Conservation (phyloP, 768 basidiomycete genomes). For the Hysterangium stoloniferum region DNA sequence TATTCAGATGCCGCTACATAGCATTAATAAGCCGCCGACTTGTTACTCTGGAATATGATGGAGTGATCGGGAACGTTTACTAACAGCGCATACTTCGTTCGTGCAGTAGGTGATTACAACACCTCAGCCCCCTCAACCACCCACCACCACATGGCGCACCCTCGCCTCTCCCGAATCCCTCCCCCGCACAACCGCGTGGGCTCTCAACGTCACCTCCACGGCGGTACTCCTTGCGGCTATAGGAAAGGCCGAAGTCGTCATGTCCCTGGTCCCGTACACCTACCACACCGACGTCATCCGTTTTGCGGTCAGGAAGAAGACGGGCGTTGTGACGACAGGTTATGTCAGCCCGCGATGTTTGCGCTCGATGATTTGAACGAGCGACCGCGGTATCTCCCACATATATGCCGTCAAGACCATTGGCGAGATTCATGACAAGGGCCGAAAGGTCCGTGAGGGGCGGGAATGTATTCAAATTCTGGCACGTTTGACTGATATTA, state of each 20-base stretch:
- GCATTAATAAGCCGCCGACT: no score
- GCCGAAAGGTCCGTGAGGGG: conserved; percentile 68
- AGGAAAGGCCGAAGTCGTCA: conserved; percentile 84
- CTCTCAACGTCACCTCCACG: conserved; percentile 69
- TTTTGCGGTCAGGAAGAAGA: conserved; percentile 83
- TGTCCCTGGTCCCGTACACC: conserved; percentile 95
- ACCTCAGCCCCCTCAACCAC: conserved; percentile 65
- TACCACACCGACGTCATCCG: conserved; percentile 85
- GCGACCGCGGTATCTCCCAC: conserved; percentile 91
- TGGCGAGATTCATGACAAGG: conserved; percentile 85
- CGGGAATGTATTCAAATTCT: not conserved
- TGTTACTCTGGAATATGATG: no score
- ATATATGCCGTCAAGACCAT: conserved; percentile 93
- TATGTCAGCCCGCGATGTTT: conserved; percentile 88
- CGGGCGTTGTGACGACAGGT: conserved; percentile 91
- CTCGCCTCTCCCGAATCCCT: conserved; percentile 69
- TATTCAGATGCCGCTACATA: no score
- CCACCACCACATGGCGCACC: conserved; percentile 83
- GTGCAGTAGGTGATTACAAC: conserved; percentile 94
- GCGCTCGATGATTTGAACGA: conserved; percentile 91
- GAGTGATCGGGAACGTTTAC: no score
- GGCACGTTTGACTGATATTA: conserved; percentile 2
- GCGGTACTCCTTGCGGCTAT: conserved; percentile 72
- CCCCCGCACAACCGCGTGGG: conserved; percentile 60
- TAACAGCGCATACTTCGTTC: conserved; percentile 93